Conservation (phyloP, 2,329 filamentous ascomycete species). For the Akanthomyces uredinophilus region DNA sequence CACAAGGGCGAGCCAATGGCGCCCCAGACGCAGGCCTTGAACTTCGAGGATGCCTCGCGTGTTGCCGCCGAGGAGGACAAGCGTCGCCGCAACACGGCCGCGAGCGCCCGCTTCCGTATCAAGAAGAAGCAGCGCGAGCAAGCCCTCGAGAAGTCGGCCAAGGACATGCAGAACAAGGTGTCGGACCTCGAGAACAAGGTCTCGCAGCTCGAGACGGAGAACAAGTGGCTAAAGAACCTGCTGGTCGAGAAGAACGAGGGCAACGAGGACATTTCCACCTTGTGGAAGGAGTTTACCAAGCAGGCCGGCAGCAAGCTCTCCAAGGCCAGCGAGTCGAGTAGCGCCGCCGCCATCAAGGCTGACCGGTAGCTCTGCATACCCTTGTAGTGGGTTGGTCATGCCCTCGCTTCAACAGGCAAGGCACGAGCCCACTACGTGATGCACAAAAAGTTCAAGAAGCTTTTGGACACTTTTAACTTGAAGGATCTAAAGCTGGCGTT, state of each 20-base stretch:
- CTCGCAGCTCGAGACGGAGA: slow-evolving; percentile 74
- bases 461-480: background rate
- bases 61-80: slow-evolving; percentile 83
- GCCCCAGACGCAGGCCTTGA: slow-evolving; percentile 40
- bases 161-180: slow-evolving; percentile 80
- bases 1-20: slow-evolving; percentile 39
- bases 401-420: background rate
- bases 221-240: slow-evolving; percentile 75
- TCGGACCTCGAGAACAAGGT: slow-evolving; percentile 66
- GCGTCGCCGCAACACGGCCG: slow-evolving; percentile 81
- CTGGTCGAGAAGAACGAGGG: slow-evolving; percentile 76
- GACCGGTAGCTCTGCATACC: slow-evolving; percentile 18
- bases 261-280: slow-evolving; percentile 45
- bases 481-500: slow-evolving; percentile 8
- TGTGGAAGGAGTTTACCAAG: slow-evolving; percentile 48
- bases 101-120: slow-evolving; percentile 81
- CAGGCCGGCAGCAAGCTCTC: slow-evolving; percentile 29
- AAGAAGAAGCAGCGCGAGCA: slow-evolving; percentile 97
- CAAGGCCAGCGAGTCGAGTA: slow-evolving; percentile 24
- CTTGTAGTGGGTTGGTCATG: background rate
- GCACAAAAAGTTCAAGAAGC: background rate
- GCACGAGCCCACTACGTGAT: background rate
- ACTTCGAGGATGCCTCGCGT: slow-evolving; percentile 66
- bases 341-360: slow-evolving; percentile 16
- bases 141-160: slow-evolving; percentile 73